Conservation (phyloP, 129 eudicot genomes). For the Erigeron canadensis region DNA sequence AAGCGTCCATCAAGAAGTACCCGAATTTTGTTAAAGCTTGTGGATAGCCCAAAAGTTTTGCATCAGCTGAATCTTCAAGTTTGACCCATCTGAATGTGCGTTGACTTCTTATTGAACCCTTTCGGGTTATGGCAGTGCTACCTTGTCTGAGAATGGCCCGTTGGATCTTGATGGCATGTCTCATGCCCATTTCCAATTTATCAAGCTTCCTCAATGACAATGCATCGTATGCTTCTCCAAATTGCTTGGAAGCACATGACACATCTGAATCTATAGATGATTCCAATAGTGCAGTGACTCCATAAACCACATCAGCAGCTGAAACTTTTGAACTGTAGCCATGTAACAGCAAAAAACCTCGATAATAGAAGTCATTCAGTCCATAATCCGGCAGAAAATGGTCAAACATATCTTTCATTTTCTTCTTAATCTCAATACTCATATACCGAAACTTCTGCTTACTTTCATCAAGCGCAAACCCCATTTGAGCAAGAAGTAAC, state of each 20-base stretch:
- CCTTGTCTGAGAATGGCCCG: conserved; percentile 94
- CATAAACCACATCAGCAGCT: conserved; percentile 97
- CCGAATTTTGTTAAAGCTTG: conserved; percentile 95
- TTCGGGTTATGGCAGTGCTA: conserved; percentile 79
- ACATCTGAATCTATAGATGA: conserved; percentile 66
- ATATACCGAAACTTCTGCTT: conserved; percentile 87
- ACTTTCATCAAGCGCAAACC: conserved; percentile 85
- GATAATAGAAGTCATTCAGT: conserved; percentile 84
- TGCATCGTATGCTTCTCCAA: conserved; percentile 91
- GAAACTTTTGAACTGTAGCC: conserved; percentile 85
- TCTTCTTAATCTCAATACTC: conserved; percentile 76
- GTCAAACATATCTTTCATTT: conserved; percentile 89
- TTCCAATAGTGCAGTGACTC: conserved; percentile 84
- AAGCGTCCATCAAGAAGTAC: conserved; percentile 90
- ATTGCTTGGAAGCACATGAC: conserved; percentile 66
- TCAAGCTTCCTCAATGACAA: conserved; percentile 74
- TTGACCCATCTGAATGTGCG: conserved; percentile 94
- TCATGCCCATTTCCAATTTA: conserved; percentile 79
- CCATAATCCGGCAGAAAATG: conserved; percentile 87
- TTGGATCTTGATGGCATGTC: conserved; percentile 93
- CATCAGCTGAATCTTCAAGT: conserved; percentile 84
- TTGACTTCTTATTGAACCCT: conserved; percentile 88
- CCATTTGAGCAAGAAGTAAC: conserved; percentile 93
- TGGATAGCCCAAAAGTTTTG: conserved; percentile 73
- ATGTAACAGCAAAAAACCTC: conserved; percentile 79